Base-by-base conservation (phyloP, 2,329 filamentous ascomycete genomes). In the Aspergillus aculeatus region DNA sequence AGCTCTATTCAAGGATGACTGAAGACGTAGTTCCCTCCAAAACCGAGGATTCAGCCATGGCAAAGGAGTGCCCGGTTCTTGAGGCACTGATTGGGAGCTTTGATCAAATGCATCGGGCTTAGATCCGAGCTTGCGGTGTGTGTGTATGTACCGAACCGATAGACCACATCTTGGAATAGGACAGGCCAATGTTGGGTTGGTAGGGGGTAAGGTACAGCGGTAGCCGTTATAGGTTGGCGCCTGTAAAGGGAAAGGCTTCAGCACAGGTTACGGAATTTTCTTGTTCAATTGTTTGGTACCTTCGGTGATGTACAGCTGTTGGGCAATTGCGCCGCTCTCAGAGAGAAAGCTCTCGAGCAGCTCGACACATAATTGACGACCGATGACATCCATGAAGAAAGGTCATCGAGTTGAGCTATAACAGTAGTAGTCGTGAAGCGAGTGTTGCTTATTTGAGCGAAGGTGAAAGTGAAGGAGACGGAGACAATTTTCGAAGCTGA, bases 301-400 rank as follows among this genome's bases (percentile, higher is more conserved):
- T 71, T 71, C 38, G 58, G 64, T 62, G 66, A 66, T 53, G 55
- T 57, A 66, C 62, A 61, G 58, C 62, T 66, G 63, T 64, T 64
- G 55, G 68, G 55, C 64, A 68, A 64, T 54, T 70, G 69, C 64
- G 69, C 67, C 64, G 71, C 66, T 70, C 69, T 75, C 64, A 74
- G 65, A 70, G 72, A 73, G 62, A 66, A 65, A 64, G 71, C 67
- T 70, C 73, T 69, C 70, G 68, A 73, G 70, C 70, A 70, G 68
- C 69, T 69, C 64, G 71, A 69, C 62, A 66, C 73, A 75, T 75
- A 69, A 71, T 71, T 75, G 62, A 72, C 69, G 67, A 69, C 73
- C 63, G 71, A 75, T 77, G 75, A 77, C 75, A 77, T 77, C 75
- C 75, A 77, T 77, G 69, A 75, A 76, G 62, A 57, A 62, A 49